Evolutionary conservation across 345 rosid genomes (phyloP).

Genomic region (Geranium brycei): DNA sequence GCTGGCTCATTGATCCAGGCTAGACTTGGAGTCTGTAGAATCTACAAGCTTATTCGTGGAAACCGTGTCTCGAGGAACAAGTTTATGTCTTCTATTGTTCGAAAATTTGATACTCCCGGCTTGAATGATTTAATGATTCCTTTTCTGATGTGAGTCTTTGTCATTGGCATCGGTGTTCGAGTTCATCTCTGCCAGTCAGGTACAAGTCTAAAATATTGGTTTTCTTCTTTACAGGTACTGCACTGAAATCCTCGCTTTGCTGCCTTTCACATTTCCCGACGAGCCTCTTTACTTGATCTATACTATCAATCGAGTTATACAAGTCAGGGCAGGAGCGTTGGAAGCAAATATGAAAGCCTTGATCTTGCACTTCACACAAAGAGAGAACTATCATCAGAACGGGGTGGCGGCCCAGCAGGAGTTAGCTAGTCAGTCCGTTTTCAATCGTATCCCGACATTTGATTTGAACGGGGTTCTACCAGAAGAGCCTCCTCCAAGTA

Average conservation of each 20-base stretch:
- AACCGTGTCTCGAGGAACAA: constrained; percentile 84
- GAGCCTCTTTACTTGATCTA: constrained; percentile 94
- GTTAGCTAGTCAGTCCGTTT: constrained; percentile 10
- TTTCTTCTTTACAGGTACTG: constrained; percentile 61
- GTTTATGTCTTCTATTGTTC: constrained; percentile 92
- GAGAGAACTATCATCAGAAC: constrained; percentile 36
- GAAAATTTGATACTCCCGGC: constrained; percentile 80
- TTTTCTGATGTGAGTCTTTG: constrained; percentile 66
- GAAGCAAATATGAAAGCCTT: constrained; percentile 88
- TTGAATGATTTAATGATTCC: constrained; percentile 52
- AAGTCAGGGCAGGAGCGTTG: constrained; percentile 82
- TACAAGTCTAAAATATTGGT: constrained; percentile 10
- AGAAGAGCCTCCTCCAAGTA: too few relatives aligned
- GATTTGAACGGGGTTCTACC: too few relatives aligned
- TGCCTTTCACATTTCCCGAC: constrained; percentile 90
- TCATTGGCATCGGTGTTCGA: constrained; percentile 6
- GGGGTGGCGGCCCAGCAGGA: constrained; percentile 34
- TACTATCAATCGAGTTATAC: constrained; percentile 80
- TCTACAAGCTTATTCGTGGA: constrained; percentile 92
- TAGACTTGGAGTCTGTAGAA: constrained; percentile 90
- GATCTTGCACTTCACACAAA: constrained; percentile 36
- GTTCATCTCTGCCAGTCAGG: constrained; percentile 3
- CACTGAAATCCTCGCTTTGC: constrained; percentile 84
- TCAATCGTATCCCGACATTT: constrained; percentile 4
- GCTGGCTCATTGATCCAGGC: constrained; percentile 62